Conservation (phyloP, 2,329 filamentous ascomycete species). For the Torrubiellomyces zombiae region DNA sequence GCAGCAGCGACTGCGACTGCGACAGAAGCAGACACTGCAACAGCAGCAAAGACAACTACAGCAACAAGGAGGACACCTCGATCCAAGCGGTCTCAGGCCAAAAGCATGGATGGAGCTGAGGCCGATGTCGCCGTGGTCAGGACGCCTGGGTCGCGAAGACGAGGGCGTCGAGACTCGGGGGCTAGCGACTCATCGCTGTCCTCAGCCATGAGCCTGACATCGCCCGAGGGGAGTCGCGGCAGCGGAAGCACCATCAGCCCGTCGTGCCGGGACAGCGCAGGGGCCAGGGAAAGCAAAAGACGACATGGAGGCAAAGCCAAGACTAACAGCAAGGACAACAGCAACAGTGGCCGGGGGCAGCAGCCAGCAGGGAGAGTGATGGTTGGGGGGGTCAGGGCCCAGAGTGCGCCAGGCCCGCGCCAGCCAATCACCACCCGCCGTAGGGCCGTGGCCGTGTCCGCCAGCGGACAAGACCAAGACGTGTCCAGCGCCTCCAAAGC, state of each 20-base stretch:
- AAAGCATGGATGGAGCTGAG: constrained; percentile 1
- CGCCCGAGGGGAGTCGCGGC: constrained; percentile 17
- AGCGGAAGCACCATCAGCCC: constrained; percentile 2
- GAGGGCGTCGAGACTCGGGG: constrained; percentile 18
- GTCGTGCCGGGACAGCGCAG: background rate
- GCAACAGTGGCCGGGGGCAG: background rate
- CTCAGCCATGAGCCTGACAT: constrained; percentile 21
- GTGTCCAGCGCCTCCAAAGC: constrained; percentile 20
- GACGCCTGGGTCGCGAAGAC: constrained; percentile 19
- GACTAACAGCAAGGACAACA: constrained; percentile 1
- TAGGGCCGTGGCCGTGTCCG: constrained; percentile 22
- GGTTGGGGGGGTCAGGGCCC: constrained; percentile 14
- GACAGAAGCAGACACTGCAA: background rate
- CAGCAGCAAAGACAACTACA: too few species aligned
- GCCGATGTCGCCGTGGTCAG: constrained; percentile 6
- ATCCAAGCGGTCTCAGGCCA: constrained; percentile 1
- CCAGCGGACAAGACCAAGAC: too few species aligned
- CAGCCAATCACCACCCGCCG: constrained; percentile 15
- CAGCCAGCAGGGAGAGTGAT: constrained; percentile 3
- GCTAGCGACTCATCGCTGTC: constrained; percentile 27
- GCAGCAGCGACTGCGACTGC: constrained; percentile 2
- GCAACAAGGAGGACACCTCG: constrained; percentile 1
- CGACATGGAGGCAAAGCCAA: background rate
- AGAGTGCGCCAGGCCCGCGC: constrained; percentile 20
- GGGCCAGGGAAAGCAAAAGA: background rate